Evolutionary conservation across 495 filamentous ascomycete genomes (phyloP), one percentile per base, ranked within the genome.

Genomic region (Penicillium ucsense): DNA sequence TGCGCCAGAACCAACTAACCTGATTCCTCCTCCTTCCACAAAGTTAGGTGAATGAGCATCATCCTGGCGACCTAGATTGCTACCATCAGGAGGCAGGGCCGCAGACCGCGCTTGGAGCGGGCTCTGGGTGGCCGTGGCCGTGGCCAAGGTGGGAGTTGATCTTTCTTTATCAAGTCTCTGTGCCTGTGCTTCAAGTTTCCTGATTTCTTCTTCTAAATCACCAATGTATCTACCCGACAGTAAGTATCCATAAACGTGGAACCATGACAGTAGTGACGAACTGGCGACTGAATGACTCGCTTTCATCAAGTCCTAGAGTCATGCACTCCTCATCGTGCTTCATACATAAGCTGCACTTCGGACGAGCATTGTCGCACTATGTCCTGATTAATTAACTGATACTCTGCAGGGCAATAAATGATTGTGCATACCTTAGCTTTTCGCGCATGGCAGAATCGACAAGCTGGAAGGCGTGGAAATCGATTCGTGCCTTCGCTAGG

Each of bases 361-460:
- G 61, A 11, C 61, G 53, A 20, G 31, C 12, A 35, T 59, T 59
- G 48, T 64, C 61, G 38, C 61, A 64, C 55, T 60, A 41, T 6
- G 6, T 47, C 5, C 5, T 9, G 2, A 4, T 38, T 29, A 7
- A n/a, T n/a, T n/a, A 3, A 38, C 43, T 40, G 37, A 38, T 33
- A n/a, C 6, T 5, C 30, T 36, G 5, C 11, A 37, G 29, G 1
- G 27, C 4, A 0, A 34, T 10, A 6, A 9, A 36, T 41, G 6
- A n/a, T 41, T 4, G n/a, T n/a, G n/a, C 38, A 8, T 30, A 63
- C 60, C 56, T 59, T 64, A 35, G 48, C 43, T 49, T 63, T 64
- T 40, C 53, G 52, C 31, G 55, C 44, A 37, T 64, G 55, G 39
- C 61, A 64, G 9, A 52, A 55, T 27, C 53, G 61, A 47, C 61